Percentiles rank a stretch among this genome's conserved stretches.
phyloP scores from a whole-genome alignment of 768 basidiomycete genomes.

The Tulasnella sp. region DNA sequence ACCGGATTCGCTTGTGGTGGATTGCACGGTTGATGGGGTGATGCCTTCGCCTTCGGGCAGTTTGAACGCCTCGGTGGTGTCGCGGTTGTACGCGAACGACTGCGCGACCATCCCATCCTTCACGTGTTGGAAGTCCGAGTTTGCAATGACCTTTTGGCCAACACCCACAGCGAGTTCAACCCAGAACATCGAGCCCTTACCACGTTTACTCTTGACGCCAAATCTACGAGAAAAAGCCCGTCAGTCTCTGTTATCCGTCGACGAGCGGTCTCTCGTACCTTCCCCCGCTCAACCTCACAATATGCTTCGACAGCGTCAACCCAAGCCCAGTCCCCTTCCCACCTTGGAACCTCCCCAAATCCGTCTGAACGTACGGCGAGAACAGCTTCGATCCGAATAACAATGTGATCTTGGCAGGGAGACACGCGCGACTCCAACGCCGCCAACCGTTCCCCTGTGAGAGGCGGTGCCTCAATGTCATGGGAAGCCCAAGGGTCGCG shows the following conservation, averaged over 20 bases:
- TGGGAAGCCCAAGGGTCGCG: background rate
- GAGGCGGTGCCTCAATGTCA: background rate
- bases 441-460: background rate
- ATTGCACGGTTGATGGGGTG: constrained; percentile 8
- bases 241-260: too few species aligned
- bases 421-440: background rate
- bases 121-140: background rate
- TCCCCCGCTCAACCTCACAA: constrained; percentile 37
- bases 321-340: constrained; percentile 38
- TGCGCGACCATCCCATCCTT: constrained; percentile 11
- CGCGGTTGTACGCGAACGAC: background rate
- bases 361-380: constrained; percentile 35
- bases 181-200: constrained; percentile 27
- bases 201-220: constrained; percentile 31
- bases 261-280: constrained; percentile 22
- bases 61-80: background rate
- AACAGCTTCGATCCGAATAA: constrained; percentile 35
- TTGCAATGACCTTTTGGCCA: constrained; percentile 22
- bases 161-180: constrained; percentile 26
- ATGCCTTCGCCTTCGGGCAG: constrained; percentile 6
- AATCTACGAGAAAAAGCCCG: constrained; percentile 22
- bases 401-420: constrained; percentile 23
- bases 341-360: constrained; percentile 38
- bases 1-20: background rate
- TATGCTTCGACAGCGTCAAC: constrained; percentile 37